Conservation (phyloP, 345 rosid species). For the Noccaea caerulescens region DNA sequence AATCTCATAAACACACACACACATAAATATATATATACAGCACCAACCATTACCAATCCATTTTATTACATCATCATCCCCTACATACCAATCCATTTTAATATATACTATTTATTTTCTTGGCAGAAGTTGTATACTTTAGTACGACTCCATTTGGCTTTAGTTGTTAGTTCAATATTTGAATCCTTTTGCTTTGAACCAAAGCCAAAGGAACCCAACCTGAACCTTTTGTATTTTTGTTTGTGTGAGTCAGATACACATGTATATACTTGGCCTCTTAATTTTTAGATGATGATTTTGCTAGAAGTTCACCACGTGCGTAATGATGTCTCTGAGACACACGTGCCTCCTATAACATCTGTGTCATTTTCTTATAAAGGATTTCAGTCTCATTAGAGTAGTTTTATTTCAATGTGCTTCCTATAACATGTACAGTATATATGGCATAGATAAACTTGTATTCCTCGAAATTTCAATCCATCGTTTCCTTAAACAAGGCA, state of each 20-base stretch:
- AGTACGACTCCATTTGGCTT: constrained; percentile 28
- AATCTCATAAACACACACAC: constrained; percentile 26
- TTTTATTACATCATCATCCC: constrained; percentile 5
- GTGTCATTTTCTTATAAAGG: neutral
- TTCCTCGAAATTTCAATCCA: neutral
- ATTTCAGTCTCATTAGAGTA: neutral
- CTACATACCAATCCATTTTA: neutral
- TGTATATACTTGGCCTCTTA: neutral
- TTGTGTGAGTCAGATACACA: constrained; percentile 26
- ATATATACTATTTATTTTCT: neutral
- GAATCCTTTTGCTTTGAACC: constrained; percentile 41
- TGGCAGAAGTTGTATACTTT: constrained; percentile 27
- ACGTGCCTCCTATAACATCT: constrained; percentile 12
- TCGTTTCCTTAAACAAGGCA: too few species aligned
- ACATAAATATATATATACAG: neutral
- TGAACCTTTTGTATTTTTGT: constrained; percentile 15
- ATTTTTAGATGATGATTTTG: constrained; percentile 1
- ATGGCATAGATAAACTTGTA: neutral
- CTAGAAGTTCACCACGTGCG: constrained; percentile 24
- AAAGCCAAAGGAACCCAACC: constrained; percentile 42
- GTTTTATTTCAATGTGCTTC: too few species aligned
- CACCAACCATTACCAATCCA: constrained; percentile 36
- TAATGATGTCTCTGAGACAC: constrained; percentile 16
- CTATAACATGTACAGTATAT: neutral
- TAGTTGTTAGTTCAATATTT: constrained; percentile 38